These are phyloP conservation scores for Phylloporus rhodoxanthus DNA, from an alignment of 768 basidiomycete species.

Conservation along the genomic window DNA sequence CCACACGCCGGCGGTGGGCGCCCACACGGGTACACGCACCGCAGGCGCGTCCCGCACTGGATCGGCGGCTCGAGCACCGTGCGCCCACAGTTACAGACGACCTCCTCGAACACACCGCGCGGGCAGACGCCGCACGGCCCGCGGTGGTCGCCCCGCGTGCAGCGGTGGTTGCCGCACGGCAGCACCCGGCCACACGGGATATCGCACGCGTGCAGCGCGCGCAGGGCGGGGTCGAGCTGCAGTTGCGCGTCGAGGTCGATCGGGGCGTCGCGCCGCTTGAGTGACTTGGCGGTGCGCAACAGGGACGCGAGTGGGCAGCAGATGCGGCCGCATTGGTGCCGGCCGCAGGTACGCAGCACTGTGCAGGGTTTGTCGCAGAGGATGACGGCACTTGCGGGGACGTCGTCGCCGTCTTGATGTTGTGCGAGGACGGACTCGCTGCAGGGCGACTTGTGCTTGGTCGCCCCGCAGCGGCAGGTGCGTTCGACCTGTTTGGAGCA, in stretches of 20 bases:
- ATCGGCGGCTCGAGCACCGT: conserved; percentile 87
- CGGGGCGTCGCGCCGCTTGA: conserved; percentile 35
- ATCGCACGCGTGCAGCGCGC: conserved; percentile 80
- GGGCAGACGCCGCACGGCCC: conserved; percentile 81
- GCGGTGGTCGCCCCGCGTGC: conserved; percentile 75
- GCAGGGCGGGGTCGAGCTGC: conserved; percentile 45
- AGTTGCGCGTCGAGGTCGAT: conserved; percentile 20
- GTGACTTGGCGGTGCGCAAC: conserved; percentile 52
- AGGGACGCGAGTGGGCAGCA: conserved; percentile 83
- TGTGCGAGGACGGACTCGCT: conserved; percentile 14
- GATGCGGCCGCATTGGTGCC: conserved; percentile 75
- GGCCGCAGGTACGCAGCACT: conserved; percentile 75
- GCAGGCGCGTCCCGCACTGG: conserved; percentile 75
- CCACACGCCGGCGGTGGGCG: conserved; percentile 70
- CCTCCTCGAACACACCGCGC: conserved; percentile 87
- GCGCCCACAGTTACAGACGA: conserved; percentile 79
- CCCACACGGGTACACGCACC: conserved; percentile 76
- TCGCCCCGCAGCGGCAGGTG: conserved; percentile 84
- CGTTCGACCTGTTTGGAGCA: conserved; percentile 64
- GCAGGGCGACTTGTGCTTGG: conserved; percentile 50
- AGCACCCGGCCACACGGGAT: conserved; percentile 70
- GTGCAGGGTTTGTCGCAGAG: conserved; percentile 77
- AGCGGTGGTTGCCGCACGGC: conserved; percentile 72
- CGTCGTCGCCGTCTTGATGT: conserved; percentile 17
- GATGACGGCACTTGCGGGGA: conserved; percentile 53